These are phyloP conservation scores for Acanthamoeba comandoni DNA, from an alignment of 208 protist genomes.

Conservation along the genomic window DNA sequence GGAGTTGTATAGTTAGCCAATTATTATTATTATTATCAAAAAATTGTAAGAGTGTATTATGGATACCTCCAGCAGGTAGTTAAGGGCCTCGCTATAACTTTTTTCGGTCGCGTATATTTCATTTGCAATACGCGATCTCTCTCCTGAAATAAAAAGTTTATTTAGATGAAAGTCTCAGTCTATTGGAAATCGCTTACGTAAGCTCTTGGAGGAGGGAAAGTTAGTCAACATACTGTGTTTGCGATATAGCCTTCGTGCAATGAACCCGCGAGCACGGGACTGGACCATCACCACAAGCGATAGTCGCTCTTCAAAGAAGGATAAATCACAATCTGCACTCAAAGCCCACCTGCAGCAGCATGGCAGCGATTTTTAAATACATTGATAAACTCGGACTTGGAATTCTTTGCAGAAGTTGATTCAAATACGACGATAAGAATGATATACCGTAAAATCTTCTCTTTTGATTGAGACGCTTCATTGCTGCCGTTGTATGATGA, in stretches of 20 bases:
- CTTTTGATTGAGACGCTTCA: too few species aligned
- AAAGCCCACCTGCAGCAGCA: too few species aligned
- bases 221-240: neutral
- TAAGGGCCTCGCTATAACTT: slow-evolving; percentile 35
- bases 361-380: too few species aligned
- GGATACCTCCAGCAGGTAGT: neutral
- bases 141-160: slow-evolving; percentile 13
- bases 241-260: neutral
- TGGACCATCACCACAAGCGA: neutral
- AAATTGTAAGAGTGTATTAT: neutral
- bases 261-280: neutral
- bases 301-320: too few species aligned
- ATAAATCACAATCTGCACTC: too few species aligned
- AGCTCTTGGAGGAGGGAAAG: neutral
- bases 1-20: neutral
- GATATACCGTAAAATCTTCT: too few species aligned
- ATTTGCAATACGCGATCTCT: slow-evolving; percentile 15
- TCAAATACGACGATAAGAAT: too few species aligned
- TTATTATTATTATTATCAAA: too few species aligned
- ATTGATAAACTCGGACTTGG: too few species aligned
- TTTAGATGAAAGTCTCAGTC: neutral
- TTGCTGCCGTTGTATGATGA: too few species aligned
- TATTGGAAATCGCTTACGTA: neutral
- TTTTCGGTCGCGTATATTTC: slow-evolving; percentile 21
- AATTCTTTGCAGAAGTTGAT: too few species aligned